Base-by-base conservation (phyloP, 805 yeast species). In the Ogataea trehaloabstinens region DNA sequence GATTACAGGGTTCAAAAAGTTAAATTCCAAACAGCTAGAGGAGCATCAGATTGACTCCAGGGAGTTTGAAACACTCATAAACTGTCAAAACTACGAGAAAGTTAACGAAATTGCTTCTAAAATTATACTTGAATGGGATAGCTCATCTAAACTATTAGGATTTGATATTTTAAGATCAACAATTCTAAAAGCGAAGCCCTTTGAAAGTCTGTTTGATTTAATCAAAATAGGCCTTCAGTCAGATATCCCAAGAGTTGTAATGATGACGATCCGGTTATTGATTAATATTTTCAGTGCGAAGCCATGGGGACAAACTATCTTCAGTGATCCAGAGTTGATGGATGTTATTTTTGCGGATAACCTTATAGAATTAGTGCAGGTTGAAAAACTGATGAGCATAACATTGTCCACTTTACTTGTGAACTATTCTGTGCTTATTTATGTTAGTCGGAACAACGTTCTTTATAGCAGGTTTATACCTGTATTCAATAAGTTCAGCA, bases 141-240 rank as follows among this genome's bases (percentile, higher is more conserved):
- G 55, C 7, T 48, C 51, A 0, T 67, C 70, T 16, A 72, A 71
- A 40, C 64, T 78, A 2, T 72, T 82, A 2, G 85, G 82, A 0
- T 73, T 72, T 51, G 91, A 84, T 56, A 57, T 81, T 4, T 51
- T 82, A 31, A 69, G 90, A 31, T 52, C 74, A n/a, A 65, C 74
- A 1, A 66, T 77, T 3, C 52, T 69, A 2, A 53, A 63, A 10
- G 56, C 76, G 3, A 65, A 67, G 1, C 71, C 66, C 18, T 63
- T 76, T 7, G 61, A 56, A 15, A 55, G 61, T 22, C 50, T 75
- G 24, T 60, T 67, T 25, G 69, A 65, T 1, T 60, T 66, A 27
- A 60, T 76, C 19, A 65, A 64, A 30, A 58, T 61, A 13, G 81
- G 81, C 1, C 59, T 58, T 50, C 61, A 44, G 38, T 61, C 35